A percentile compares a stretch with the other conserved stretches of the same genome.
Conservation (phyloP, 148 eudicot genomes). For the Tetragonia tetragonoides region DNA sequence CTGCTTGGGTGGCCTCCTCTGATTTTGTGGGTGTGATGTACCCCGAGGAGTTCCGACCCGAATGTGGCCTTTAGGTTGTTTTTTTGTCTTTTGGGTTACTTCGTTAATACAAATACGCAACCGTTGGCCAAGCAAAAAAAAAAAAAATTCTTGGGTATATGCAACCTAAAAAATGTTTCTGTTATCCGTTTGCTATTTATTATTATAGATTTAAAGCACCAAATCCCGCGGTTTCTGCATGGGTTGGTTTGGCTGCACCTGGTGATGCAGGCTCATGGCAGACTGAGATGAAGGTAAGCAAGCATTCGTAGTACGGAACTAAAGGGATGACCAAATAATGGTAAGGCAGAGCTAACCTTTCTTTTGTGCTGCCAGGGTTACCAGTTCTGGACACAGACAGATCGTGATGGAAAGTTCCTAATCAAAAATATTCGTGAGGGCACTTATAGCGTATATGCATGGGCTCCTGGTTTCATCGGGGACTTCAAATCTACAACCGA, state of each 20-base stretch:
- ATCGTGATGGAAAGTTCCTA: constrained; percentile 36
- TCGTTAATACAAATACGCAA: no score
- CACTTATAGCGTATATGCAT: constrained; percentile 46
- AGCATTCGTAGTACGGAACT: neutral
- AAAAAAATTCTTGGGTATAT: no score
- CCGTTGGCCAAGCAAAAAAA: no score
- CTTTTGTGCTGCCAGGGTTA: constrained; percentile 52
- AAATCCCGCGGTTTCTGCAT: constrained; percentile 44
- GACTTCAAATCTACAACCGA: constrained; percentile 38
- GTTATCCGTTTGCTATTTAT: neutral
- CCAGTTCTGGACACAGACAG: constrained; percentile 63
- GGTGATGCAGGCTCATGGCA: constrained; percentile 86
- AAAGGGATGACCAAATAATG: neutral
- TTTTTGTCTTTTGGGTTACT: no score
- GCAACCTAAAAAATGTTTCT: neutral
- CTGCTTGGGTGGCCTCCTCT: no score
- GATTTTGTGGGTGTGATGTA: no score
- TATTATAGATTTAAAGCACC: constrained; percentile 23
- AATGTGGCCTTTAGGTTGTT: no score
- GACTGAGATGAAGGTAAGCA: constrained; percentile 58
- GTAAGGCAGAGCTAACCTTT: neutral
- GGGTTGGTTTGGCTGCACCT: constrained; percentile 73
- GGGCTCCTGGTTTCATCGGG: constrained; percentile 56
- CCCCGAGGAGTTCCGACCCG: no score
- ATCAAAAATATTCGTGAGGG: constrained; percentile 42